Evolutionary conservation across 1,284 basidiomycete genomes (phyloP), one percentile per base, ranked within the genome.

Genomic region (Garcileccinum viscosum): DNA sequence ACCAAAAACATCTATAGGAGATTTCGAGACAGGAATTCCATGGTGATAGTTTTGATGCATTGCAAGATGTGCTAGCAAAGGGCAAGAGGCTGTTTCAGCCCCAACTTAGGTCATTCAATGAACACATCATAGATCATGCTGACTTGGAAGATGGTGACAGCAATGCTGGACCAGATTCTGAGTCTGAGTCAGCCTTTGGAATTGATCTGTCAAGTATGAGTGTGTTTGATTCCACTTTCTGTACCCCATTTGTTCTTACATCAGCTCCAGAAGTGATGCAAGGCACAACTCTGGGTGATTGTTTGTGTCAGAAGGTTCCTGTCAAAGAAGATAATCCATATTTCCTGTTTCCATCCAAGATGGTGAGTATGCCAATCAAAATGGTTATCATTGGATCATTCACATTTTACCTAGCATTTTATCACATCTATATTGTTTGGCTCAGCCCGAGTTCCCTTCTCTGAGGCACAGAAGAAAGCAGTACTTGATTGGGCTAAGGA

Each of bases 401-500:
- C 50, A 15, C 12, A 32, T 32, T 53, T 30, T 30, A 53, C 27
- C 27, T 30, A 62, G 61, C 61, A 62, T 42, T 62, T 62, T 44
- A 40, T 62, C 24, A 62, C 61, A 30, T 62, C 61, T 32, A 8
- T 62, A 8, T 42, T 62, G 40, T 62, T 62, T 12, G 27, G 61
- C 37, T 62, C 38, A 11, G 61, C 61, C 5, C 24, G 61, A 32
- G 14, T 32, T 24, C 61, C 40, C 27, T 62, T 62, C 47, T 53
- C 50, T 32, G 50, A 53, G 1, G 50, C 66, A 17, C 78, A 80
- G 65, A 76, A 78, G 59, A 69, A 69, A 63, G 78, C 78, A 12
- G 69, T 80, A n/a, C 71, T 81, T 19, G 63, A 62, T 5, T 80
- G 77, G 75, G 78, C 76, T 11, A 73, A 69, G 19, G 73, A 72